These are phyloP conservation scores for Leccinum uliginosum DNA, from an alignment of 768 basidiomycete species.

Conservation along the genomic window DNA sequence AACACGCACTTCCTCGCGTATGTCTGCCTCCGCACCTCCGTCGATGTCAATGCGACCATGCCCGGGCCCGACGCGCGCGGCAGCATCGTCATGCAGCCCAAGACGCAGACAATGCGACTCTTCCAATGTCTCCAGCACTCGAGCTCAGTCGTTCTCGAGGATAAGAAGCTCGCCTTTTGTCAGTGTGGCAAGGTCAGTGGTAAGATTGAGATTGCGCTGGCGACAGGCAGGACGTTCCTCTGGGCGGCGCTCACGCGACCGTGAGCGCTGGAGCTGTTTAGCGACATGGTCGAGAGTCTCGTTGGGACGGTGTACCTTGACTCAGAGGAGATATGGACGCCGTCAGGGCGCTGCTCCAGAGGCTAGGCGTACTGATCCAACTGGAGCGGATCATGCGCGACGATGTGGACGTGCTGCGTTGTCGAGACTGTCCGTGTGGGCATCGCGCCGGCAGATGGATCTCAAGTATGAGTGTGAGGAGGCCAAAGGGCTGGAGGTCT, in stretches of 20 bases:
- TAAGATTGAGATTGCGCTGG: conserved; percentile 47
- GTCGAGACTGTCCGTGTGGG: conserved; percentile 62
- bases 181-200: conserved; percentile 46
- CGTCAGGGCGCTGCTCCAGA: conserved; percentile 44
- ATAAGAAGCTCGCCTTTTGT: conserved; percentile 49
- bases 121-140: conserved; percentile 73
- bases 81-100: conserved; percentile 33
- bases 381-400: conserved; percentile 62
- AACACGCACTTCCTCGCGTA: conserved; percentile 72
- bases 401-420: conserved; percentile 68
- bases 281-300: conserved; percentile 74
- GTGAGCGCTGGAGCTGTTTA: conserved; percentile 74
- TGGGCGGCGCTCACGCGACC: conserved; percentile 73
- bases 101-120: conserved; percentile 47
- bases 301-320: conserved; percentile 77
- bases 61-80: conserved; percentile 36
- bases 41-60: conserved; percentile 45
- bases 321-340: conserved; percentile 51
- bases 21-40: conserved; percentile 50
- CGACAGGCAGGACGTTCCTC: conserved; percentile 48
- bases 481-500: conserved; percentile 46
- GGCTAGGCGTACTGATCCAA: conserved; percentile 53
- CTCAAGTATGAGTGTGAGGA: conserved; percentile 43
- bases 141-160: conserved; percentile 54
- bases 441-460: conserved; percentile 40